Conservation (phyloP, 345 rosid genomes). For the Turnera subulata region DNA sequence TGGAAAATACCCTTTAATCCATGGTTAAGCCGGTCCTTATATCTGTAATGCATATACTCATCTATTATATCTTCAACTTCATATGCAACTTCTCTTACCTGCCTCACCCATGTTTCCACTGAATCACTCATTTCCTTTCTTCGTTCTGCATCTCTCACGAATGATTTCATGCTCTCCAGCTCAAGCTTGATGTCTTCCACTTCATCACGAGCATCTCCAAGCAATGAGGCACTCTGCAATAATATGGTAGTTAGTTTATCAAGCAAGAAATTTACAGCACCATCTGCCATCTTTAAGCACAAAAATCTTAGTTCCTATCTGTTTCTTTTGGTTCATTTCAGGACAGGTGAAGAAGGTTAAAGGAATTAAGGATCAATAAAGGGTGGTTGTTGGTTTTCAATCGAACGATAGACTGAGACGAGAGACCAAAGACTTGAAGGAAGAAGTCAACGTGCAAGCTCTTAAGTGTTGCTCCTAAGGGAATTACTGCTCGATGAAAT, state of each 20-base stretch:
- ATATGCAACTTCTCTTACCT: constrained; percentile 28
- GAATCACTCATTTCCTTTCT: constrained; percentile 22
- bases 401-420: no score
- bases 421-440: no score
- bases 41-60: constrained; percentile 18
- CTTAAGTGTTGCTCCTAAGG: no score
- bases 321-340: no score
- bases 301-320: no score
- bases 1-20: constrained; percentile 18
- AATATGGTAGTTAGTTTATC: constrained; percentile 24
- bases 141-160: constrained; percentile 29
- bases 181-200: constrained; percentile 25
- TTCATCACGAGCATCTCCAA: constrained; percentile 16
- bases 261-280: constrained; percentile 28
- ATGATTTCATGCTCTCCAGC: constrained; percentile 32
- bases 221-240: constrained; percentile 18
- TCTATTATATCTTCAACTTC: constrained; percentile 29
- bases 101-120: constrained; percentile 32
- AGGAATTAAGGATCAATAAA: no score
- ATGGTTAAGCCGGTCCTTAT: neutral
- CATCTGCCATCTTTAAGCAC: constrained; percentile 30
- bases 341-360: no score
- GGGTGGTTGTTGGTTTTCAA: no score
- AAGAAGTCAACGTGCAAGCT: no score
- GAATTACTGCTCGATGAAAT: no score